Evolutionary conservation across 352 stramenopile genomes (phyloP).

Genomic region (Globisporangium rhizosaccharum): DNA sequence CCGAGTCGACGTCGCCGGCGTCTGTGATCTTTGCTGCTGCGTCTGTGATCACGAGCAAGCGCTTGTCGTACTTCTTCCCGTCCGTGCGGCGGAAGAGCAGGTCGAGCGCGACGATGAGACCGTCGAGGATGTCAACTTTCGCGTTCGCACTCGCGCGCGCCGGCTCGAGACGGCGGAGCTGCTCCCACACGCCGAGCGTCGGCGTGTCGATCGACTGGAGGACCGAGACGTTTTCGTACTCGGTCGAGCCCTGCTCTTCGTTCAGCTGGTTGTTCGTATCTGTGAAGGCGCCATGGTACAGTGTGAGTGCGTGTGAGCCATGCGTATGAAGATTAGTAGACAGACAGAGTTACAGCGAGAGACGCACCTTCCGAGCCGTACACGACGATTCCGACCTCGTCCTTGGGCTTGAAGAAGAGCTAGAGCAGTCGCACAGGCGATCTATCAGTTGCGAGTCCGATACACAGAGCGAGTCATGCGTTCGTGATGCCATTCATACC

Average conservation of each 20-base stretch:
- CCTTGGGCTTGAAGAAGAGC: slow-evolving; percentile 78
- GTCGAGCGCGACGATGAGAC: slow-evolving; percentile 78
- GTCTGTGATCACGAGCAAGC: slow-evolving; percentile 74
- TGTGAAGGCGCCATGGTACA: slow-evolving; percentile 6
- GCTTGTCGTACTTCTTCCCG: slow-evolving; percentile 75
- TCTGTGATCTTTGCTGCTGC: slow-evolving; percentile 56
- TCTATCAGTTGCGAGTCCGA: neutral
- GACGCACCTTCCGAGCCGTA: slow-evolving; percentile 54
- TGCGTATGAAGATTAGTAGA: too few species aligned
- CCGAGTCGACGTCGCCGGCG: slow-evolving; percentile 50
- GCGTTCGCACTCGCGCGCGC: slow-evolving; percentile 9
- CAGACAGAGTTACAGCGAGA: neutral
- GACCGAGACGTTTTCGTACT: slow-evolving; percentile 63
- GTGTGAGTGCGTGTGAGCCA: neutral
- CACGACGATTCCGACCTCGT: slow-evolving; percentile 73
- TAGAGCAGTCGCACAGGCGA: slow-evolving; percentile 5
- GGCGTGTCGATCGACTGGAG: slow-evolving; percentile 55
- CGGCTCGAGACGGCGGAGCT: slow-evolving; percentile 33
- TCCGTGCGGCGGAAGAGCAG: slow-evolving; percentile 69
- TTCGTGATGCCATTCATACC: slow-evolving; percentile 9
- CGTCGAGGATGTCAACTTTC: slow-evolving; percentile 73
- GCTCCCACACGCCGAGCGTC: slow-evolving; percentile 57
- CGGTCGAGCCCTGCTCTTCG: slow-evolving; percentile 48
- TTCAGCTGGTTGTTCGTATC: slow-evolving; percentile 81
- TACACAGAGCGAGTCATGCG: neutral